Evolutionary conservation across 2,329 filamentous ascomycete species (phyloP), one percentile per base, ranked within the genome.

Genomic region (Fusarium luffae): DNA sequence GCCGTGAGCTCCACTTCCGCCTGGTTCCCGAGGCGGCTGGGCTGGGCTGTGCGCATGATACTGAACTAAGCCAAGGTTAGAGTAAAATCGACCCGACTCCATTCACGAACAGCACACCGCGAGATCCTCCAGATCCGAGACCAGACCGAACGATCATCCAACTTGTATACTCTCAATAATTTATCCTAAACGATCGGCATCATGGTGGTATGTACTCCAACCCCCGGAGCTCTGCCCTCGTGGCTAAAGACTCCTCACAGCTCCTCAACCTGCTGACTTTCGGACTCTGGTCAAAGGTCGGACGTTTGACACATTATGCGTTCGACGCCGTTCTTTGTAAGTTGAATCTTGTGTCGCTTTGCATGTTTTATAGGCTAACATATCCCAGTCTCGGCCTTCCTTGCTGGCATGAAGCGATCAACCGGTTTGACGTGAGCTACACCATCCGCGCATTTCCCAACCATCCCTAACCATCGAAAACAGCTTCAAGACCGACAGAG

Each of bases 341-440:
- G 92, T 85, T 44, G 25, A 37, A 52, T 44, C 3, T 16, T n/a
- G 18, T 4, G 12, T 48, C 21, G 21, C 8, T n/a, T 14, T 18
- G 21, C 12, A 7, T 19, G 27, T 23, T 18, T 32, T 27, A 9
- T 28, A 30, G 21, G 18, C 63, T 66, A 56, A 74, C 54, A 23
- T 28, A 2, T n/a, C 12, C 25, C 64, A 97, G 93, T 99, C 81
- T 99, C 96, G 77, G 93, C 96, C 69, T 95, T 98, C 80, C 90
- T 99, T 73, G 96, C 96, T 41, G 96, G 96, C 77, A 94, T 99
- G 85, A 97, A 97, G 85, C 93, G 96, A 75, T 98, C 95, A 71
- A 98, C 96, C 67, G 96, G 96, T 77, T 87, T 99, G 83, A 98
- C 94, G 96, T 99, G 92, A 88, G 93, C 92, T 70, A 42, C 42